These are phyloP conservation scores for Boletus nobilissimus DNA, from an alignment of 1,284 basidiomycete species.

Conservation along the genomic window DNA sequence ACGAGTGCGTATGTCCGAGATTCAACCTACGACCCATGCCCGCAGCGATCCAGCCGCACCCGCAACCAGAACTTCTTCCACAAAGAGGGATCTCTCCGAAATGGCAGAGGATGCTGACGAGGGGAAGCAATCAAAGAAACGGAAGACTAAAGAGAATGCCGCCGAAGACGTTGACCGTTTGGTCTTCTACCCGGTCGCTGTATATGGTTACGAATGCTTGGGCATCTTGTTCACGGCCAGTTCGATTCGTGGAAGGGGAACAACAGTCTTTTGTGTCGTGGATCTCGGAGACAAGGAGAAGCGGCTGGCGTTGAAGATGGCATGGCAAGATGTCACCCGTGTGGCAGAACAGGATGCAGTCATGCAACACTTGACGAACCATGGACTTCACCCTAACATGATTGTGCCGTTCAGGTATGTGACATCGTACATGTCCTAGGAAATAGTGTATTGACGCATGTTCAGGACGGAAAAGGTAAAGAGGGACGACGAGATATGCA, in stretches of 20 bases:
- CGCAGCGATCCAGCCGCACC: too few relatives aligned
- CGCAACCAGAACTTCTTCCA: too few relatives aligned
- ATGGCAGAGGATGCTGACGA: too few relatives aligned
- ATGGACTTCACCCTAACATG: background rate
- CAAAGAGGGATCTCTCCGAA: too few relatives aligned
- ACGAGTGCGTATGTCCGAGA: too few relatives aligned
- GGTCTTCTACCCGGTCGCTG: too few relatives aligned
- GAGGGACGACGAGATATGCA: background rate
- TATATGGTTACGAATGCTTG: conserved; percentile 11
- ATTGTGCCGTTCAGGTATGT: conserved; percentile 14
- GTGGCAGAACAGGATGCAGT: conserved; percentile 6
- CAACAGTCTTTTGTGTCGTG: conserved; percentile 16
- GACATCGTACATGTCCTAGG: too few relatives aligned
- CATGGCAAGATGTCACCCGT: conserved; percentile 29
- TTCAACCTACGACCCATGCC: too few relatives aligned
- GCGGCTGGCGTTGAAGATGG: conserved; percentile 21
- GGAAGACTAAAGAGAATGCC: too few relatives aligned
- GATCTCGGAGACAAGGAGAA: background rate
- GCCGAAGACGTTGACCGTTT: too few relatives aligned
- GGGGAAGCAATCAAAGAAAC: too few relatives aligned
- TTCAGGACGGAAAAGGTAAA: conserved; percentile 2
- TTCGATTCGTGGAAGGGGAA: conserved; percentile 31
- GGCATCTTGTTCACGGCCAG: conserved; percentile 24
- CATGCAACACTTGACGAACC: background rate
- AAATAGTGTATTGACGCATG: background rate